A percentile compares a stretch with the other conserved stretches of the same genome.
These are phyloP conservation scores for Dioscorea zingiberensis DNA, from an alignment of 106 monocot genomes.

Conservation along the genomic window DNA sequence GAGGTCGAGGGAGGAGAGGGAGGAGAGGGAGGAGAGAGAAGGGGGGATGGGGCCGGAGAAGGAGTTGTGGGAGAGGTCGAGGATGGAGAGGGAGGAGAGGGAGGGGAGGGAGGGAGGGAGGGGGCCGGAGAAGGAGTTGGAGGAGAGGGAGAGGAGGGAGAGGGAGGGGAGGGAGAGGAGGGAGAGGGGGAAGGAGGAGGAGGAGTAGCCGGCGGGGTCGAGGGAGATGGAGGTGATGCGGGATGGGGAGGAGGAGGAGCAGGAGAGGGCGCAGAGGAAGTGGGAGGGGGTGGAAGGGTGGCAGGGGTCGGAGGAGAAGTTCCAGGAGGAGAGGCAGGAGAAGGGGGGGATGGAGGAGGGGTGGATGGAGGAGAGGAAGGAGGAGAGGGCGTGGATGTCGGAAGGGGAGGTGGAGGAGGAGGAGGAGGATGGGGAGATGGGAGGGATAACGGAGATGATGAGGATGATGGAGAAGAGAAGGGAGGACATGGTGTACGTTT, in stretches of 20 bases:
- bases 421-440: neutral
- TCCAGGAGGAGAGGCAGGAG: constrained; percentile 70
- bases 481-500: too few species aligned
- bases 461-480: neutral
- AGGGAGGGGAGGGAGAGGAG: constrained; percentile 47
- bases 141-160: constrained; percentile 36
- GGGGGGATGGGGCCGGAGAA: constrained; percentile 34
- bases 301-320: constrained; percentile 62
- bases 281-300: constrained; percentile 17
- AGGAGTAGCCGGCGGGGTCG: constrained; percentile 9
- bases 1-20: constrained; percentile 28
- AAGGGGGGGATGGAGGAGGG: constrained; percentile 29
- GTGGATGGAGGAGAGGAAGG: constrained; percentile 35
- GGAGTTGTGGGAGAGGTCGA: constrained; percentile 35
- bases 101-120: constrained; percentile 19
- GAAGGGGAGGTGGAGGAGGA: neutral
- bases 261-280: constrained; percentile 56
- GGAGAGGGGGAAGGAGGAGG: constrained; percentile 41
- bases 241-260: constrained; percentile 27
- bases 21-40: constrained; percentile 12
- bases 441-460: neutral
- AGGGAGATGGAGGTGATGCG: neutral
- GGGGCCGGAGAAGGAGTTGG: constrained; percentile 38
- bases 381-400: constrained; percentile 36
- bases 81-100: constrained; percentile 25